Evolutionary conservation across 208 protist genomes (phyloP).

Genomic region (Novymonas esmeraldas): DNA sequence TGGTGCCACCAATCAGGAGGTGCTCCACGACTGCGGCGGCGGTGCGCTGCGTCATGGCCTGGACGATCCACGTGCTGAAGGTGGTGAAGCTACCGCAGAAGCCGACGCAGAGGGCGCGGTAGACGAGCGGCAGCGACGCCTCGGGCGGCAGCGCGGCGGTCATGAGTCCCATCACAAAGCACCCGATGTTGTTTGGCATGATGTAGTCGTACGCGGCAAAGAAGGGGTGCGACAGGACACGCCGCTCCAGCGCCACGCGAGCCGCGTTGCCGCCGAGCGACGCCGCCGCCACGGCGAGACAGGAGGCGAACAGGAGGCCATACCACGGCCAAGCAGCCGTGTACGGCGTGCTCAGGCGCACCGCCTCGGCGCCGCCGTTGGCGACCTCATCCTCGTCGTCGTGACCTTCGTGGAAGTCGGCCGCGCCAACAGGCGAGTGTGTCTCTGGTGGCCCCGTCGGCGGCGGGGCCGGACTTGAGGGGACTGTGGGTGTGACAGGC

Average conservation of each 20-base stretch:
- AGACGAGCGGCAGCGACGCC: slow-evolving; percentile 30
- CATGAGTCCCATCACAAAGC: slow-evolving; percentile 49
- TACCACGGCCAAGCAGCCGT: slow-evolving; percentile 11
- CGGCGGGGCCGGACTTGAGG: too few relatives aligned
- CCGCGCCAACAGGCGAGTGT: too few relatives aligned
- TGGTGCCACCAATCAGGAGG: slow-evolving; percentile 51
- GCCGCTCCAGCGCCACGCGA: slow-evolving; percentile 36
- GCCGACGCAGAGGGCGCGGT: slow-evolving; percentile 44
- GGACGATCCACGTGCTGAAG: slow-evolving; percentile 61
- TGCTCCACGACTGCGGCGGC: slow-evolving; percentile 41
- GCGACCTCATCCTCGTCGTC: too few relatives aligned
- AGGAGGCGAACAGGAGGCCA: slow-evolving; percentile 27
- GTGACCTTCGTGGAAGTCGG: too few relatives aligned
- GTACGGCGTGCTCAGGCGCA: too few relatives aligned
- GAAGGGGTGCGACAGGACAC: slow-evolving; percentile 25
- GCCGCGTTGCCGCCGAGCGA: slow-evolving; percentile 56
- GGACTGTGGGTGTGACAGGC: too few relatives aligned
- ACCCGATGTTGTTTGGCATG: slow-evolving; percentile 47
- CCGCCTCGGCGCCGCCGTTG: too few relatives aligned
- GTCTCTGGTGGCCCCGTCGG: too few relatives aligned
- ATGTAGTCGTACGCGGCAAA: slow-evolving; percentile 50
- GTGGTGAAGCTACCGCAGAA: slow-evolving; percentile 70
- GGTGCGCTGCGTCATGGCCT: slow-evolving; percentile 33
- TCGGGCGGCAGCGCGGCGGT: slow-evolving; percentile 24
- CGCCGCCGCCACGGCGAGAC: slow-evolving; percentile 43